Conservation (phyloP, 2,329 filamentous ascomycete species). For the Paecilomyces sp. region DNA sequence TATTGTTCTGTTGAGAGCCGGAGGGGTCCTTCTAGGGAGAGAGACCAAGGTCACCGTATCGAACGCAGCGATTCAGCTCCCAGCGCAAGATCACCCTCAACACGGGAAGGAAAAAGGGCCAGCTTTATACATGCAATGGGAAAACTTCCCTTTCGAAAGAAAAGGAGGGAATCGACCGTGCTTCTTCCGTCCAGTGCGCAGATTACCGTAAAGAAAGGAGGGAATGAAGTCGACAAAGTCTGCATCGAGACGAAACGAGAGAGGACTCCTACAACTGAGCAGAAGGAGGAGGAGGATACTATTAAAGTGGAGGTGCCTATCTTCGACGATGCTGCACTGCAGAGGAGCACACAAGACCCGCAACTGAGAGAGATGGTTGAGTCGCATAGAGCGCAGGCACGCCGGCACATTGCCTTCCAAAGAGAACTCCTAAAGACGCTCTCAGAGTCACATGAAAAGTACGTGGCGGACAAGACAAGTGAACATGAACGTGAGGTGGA, state of each 20-base stretch:
- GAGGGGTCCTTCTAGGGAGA: conserved; percentile 5
- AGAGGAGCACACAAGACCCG: conserved; percentile 26
- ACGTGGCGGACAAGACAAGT: conserved; percentile 20
- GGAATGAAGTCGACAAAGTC: conserved; percentile 27
- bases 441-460: conserved; percentile 20
- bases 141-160: conserved; percentile 29
- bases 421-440: conserved; percentile 22
- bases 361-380: conserved; percentile 24
- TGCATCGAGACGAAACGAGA: conserved; percentile 18
- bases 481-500: conserved; percentile 25
- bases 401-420: conserved; percentile 28
- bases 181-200: conserved; percentile 21
- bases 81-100: conserved; percentile 18
- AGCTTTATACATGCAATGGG: conserved; percentile 28
- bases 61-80: conserved; percentile 17
- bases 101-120: conserved; percentile 22
- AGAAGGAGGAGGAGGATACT: conserved; percentile 11
- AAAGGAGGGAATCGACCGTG: conserved; percentile 20
- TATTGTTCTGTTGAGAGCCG: conserved; percentile 29
- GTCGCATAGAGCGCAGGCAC: conserved; percentile 20
- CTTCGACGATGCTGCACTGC: conserved; percentile 26
- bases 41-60: conserved; percentile 6
- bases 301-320: conserved; percentile 25
- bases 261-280: conserved; percentile 1
- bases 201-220: conserved; percentile 17